Evolutionary conservation across 2,329 filamentous ascomycete genomes (phyloP), one percentile per base, ranked within the genome.

Genomic region (Parascedosporium putredinis): DNA sequence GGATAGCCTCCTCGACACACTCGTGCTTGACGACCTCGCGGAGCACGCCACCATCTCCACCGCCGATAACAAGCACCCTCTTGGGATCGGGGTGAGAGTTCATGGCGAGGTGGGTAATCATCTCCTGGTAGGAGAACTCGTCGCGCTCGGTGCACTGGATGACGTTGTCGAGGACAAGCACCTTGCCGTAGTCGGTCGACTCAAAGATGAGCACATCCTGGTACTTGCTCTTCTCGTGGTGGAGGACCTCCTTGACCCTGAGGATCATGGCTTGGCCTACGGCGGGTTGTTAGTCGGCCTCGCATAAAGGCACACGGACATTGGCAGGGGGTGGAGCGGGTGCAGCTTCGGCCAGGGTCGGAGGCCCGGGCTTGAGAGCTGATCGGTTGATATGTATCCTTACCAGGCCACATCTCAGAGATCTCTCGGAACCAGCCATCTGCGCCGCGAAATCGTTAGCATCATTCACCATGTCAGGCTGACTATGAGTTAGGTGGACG

Each of bases 381-480:
- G 27, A 31, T 31, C 12, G 27, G 7, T 31, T 6, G 27, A 31
- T 6, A 12, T 7, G 27, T 31, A 6, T 31, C 25, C 46, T 48
- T 65, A 76, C 74, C 79, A 55, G 93, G 91, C 93, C 93, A 98
- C 91, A 98, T 97, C 66, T 93, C 76, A 60, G 87, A 95, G 73
- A 95, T 90, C 76, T 98, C 93, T 70, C 89, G 87, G 85, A 98
- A 98, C 93, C 93, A 98, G 75, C 91, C 93, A 95, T 97, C 93
- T 95, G 59, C n/a, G n/a, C n/a, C n/a, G n/a, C n/a, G n/a, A n/a
- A n/a, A n/a, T n/a, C n/a, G 14, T 42, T 43, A 29, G 49, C 27
- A 9, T 16, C 25, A 18, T 10, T 38, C 10, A 23, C 4, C 9
- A 20, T 33, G 27, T 25, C 31, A 38, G 4, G 34, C 10, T 24